Base-by-base conservation (phyloP, 345 rosid species). In the Euphorbia tirucalli region DNA sequence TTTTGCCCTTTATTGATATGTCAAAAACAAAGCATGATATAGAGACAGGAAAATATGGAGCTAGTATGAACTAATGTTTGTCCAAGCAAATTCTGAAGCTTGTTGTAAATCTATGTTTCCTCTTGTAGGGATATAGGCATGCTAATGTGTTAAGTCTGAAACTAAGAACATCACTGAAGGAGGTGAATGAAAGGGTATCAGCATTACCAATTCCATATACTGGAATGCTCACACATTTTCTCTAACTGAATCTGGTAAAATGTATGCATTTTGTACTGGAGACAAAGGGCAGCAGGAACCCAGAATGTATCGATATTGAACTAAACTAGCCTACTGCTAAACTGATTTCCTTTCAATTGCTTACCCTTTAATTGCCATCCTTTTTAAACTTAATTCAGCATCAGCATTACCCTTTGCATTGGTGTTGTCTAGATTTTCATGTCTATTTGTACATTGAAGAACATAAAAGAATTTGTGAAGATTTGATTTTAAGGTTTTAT, bases 201-300 rank as follows among this genome's bases (percentile, higher is more conserved):
- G n/a, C n/a, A n/a, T n/a, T n/a, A n/a, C n/a, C n/a, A n/a, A n/a
- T n/a, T n/a, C n/a, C n/a, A n/a, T n/a, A n/a, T n/a, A n/a, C n/a
- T n/a, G n/a, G n/a, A n/a, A n/a, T n/a, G n/a, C n/a, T n/a, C n/a
- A n/a, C n/a, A n/a, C n/a, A n/a, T n/a, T n/a, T n/a, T n/a, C n/a
- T n/a, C n/a, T n/a, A n/a, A 86, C 72, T 92, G 93, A 92, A 79
- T 87, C 93, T 0, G 99, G 99, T 56, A 88, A 84, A 75, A 82
- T 95, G 1, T 95, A 86, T 13, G 96, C 97, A 0, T 92, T 95
- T 43, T 97, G 99, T 0, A 88, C 96, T 0, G 99, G 99, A 24
- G 97, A 95, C 80, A 92, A 82, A 65, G 99, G 99, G 68, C 97
- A 95, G 85, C 93, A 96, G 81, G 9, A 87, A 83, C 61, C 97